phyloP scores from a whole-genome alignment of 2,329 filamentous ascomycete species.

The Didymella pomorum region DNA sequence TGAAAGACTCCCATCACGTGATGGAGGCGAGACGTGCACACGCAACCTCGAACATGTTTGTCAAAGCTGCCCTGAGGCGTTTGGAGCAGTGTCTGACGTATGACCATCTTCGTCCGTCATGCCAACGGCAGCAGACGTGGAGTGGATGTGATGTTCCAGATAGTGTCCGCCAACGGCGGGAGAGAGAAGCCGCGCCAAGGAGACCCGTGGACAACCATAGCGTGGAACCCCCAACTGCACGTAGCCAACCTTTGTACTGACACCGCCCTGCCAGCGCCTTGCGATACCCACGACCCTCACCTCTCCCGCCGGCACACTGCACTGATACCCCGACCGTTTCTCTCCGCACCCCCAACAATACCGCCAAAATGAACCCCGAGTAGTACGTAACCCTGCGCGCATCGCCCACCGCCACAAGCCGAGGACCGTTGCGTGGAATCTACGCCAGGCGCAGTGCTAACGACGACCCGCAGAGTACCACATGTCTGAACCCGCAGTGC shows the following conservation, averaged over 20 bases:
- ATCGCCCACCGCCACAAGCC: slow-evolving; percentile 42
- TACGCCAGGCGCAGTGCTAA: slow-evolving; percentile 35
- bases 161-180: slow-evolving; percentile 23
- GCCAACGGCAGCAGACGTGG: slow-evolving; percentile 23
- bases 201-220: background rate
- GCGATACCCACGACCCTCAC: slow-evolving; percentile 33
- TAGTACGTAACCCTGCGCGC: slow-evolving; percentile 69
- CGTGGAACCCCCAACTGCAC: slow-evolving; percentile 25
- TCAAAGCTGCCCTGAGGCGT: background rate
- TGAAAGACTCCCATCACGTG: slow-evolving; percentile 12
- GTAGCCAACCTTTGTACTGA: slow-evolving; percentile 29
- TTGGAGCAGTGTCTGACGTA: background rate
- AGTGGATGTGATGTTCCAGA: slow-evolving; percentile 33
- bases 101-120: background rate
- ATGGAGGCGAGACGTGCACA: background rate
- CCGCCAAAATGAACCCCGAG: slow-evolving; percentile 85
- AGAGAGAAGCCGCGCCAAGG: slow-evolving; percentile 20
- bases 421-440: slow-evolving; percentile 20
- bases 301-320: slow-evolving; percentile 9
- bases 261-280: slow-evolving; percentile 37
- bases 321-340: slow-evolving; percentile 22
- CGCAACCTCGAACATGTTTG: no score
- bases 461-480: slow-evolving; percentile 36
- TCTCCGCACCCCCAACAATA: slow-evolving; percentile 25
- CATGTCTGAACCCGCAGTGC: background rate